A percentile compares a stretch with the other conserved stretches of the same genome.
These are phyloP conservation scores for Zoysia pacifica DNA, from an alignment of 176 grass and related monocot species.

Conservation along the genomic window DNA sequence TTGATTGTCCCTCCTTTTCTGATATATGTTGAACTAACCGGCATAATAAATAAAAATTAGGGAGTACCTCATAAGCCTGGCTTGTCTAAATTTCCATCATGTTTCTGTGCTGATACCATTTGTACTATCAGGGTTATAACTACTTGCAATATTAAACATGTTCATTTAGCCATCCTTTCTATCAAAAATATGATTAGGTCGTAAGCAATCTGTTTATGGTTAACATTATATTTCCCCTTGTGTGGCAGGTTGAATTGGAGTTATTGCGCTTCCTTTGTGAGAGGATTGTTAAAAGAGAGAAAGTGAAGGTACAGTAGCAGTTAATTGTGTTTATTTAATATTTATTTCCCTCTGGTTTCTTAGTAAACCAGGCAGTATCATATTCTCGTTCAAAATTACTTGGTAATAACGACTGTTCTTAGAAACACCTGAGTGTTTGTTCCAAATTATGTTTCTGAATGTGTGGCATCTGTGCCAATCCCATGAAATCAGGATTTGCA, in stretches of 20 bases:
- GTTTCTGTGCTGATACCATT: neutral
- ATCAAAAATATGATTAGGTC: neutral
- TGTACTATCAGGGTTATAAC: neutral
- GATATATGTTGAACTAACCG: neutral
- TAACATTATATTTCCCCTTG: slow-evolving; percentile 22
- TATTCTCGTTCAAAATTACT: slow-evolving; percentile 12
- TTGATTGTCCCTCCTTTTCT: neutral
- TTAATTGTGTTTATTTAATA: slow-evolving; percentile 6
- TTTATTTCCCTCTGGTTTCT: slow-evolving; percentile 8
- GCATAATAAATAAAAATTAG: neutral
- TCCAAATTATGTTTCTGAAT: no score
- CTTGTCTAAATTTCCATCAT: neutral
- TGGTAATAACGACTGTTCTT: neutral
- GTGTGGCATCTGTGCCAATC: no score
- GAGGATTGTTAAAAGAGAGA: slow-evolving; percentile 93
- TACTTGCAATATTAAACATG: slow-evolving; percentile 6
- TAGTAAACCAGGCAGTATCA: slow-evolving; percentile 5
- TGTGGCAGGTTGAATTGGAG: slow-evolving; percentile 80
- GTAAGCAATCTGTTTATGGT: slow-evolving; percentile 6
- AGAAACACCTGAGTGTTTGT: no score
- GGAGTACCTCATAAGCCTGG: neutral
- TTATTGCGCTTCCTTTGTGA: slow-evolving; percentile 97
- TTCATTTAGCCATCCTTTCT: neutral
- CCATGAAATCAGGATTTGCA: no score
- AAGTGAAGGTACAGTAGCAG: slow-evolving; percentile 66